Conservation (phyloP, 1,284 basidiomycete genomes). For the Apiotrichum porosum region DNA sequence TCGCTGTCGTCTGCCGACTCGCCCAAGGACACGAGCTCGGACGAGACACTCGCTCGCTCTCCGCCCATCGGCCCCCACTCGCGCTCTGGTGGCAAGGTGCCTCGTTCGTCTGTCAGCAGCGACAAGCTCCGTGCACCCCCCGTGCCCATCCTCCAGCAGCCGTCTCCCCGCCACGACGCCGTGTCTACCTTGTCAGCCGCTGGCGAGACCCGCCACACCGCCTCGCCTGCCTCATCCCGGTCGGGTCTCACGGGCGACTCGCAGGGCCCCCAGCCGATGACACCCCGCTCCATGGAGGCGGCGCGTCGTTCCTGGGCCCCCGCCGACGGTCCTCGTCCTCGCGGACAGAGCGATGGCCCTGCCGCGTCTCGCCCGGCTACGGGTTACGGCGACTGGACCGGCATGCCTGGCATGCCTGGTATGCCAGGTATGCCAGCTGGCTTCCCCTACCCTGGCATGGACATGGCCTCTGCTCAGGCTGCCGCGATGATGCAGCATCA, state of each 20-base stretch:
- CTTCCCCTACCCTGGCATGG: background rate
- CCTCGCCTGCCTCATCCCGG: constrained; percentile 24
- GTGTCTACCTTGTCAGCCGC: background rate
- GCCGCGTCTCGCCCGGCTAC: constrained; percentile 1
- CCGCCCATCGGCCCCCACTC: background rate
- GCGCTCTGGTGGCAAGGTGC: background rate
- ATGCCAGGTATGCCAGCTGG: background rate
- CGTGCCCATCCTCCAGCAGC: background rate
- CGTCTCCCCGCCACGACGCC: constrained; percentile 3
- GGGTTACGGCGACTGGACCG: constrained; percentile 6
- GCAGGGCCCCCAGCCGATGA: constrained; percentile 19
- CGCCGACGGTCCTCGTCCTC: constrained; percentile 7
- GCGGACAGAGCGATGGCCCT: background rate
- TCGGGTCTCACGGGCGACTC: constrained; percentile 24
- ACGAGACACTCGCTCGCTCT: background rate
- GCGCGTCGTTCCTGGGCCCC: constrained; percentile 12
- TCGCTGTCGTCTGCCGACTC: constrained; percentile 14
- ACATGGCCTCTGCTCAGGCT: background rate
- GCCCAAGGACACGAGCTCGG: constrained; percentile 4
- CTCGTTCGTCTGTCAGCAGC: background rate
- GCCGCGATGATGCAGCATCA: constrained; percentile 34
- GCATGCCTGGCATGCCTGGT: background rate
- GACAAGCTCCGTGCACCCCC: constrained; percentile 7
- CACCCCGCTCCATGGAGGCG: constrained; percentile 18
- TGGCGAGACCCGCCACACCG: constrained; percentile 6